phyloP scores from a whole-genome alignment of 2,329 filamentous ascomycete genomes.

The Aspergillus neotritici region DNA sequence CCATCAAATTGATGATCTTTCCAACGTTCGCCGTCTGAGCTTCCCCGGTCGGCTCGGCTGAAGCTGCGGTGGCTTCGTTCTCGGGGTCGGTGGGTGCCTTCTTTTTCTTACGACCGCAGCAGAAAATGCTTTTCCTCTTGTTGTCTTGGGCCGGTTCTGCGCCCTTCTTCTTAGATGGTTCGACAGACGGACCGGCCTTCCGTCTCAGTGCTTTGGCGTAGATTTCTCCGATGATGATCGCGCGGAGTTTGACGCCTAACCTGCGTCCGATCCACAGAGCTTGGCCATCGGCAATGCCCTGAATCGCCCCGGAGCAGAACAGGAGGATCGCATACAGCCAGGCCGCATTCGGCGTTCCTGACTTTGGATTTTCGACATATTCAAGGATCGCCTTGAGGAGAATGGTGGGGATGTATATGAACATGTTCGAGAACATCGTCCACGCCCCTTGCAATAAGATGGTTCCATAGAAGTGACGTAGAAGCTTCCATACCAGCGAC shows the following conservation, averaged over 20 bases:
- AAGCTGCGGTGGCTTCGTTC: conserved; percentile 15
- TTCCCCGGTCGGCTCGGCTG: conserved; percentile 23
- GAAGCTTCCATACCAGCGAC: conserved; percentile 69
- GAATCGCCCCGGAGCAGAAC: conserved; percentile 73
- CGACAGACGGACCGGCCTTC: conserved; percentile 73
- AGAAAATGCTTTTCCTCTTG: conserved; percentile 44
- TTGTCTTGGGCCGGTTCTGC: conserved; percentile 36
- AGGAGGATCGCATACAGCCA: conserved; percentile 95
- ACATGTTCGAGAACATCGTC: conserved; percentile 71
- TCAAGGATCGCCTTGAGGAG: conserved; percentile 86
- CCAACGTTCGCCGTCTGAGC: conserved; percentile 84
- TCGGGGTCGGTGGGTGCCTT: conserved; percentile 22
- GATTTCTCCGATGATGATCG: conserved; percentile 94
- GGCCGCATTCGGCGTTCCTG: conserved; percentile 74
- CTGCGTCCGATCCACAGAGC: conserved; percentile 90
- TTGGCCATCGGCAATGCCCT: conserved; percentile 77
- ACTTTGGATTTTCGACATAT: conserved; percentile 78
- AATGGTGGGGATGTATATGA: conserved; percentile 87
- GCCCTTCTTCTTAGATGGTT: conserved; percentile 63
- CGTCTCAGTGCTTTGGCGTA: conserved; percentile 92
- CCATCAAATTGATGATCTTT: conserved; percentile 99
- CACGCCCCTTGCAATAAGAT: conserved; percentile 73
- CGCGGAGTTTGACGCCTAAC: conserved; percentile 85
- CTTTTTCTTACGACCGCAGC: conserved; percentile 56
- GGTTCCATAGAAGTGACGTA: conserved; percentile 74